Conservation (phyloP, 257 asterid genomes). For the Fraxinus quadrangulata region DNA sequence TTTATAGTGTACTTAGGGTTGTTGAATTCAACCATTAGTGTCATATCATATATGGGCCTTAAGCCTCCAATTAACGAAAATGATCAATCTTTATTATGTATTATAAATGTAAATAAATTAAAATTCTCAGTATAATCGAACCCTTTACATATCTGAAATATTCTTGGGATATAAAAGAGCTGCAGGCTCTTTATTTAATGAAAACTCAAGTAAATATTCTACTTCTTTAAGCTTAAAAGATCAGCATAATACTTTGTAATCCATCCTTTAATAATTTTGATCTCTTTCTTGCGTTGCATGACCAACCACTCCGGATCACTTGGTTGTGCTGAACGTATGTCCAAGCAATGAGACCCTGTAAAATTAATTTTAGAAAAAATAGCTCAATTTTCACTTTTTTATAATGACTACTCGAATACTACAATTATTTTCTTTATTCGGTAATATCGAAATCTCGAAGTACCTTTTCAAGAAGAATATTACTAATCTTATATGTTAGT, state of each 20-base stretch:
- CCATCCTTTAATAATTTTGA: conserved; percentile 31
- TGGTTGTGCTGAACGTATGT: conserved; percentile 33
- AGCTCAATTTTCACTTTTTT: not conserved
- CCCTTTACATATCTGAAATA: no score
- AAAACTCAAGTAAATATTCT: not conserved
- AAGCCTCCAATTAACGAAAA: no score
- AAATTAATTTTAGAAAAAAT: no score
- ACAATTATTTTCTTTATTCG: not conserved
- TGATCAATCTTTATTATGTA: not conserved
- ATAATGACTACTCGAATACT: not conserved
- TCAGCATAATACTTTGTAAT: conserved; percentile 33
- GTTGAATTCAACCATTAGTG: no score
- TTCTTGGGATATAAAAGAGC: not conserved
- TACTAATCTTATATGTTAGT: no score
- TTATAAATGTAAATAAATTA: not conserved
- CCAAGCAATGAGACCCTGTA: conserved; percentile 72
- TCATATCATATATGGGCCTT: no score
- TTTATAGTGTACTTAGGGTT: no score
- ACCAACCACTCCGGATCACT: conserved; percentile 66
- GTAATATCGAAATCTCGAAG: no score
- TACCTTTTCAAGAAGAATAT: no score
- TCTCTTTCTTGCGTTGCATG: conserved; percentile 47
- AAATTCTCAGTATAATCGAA: no score
- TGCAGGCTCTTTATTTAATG: not conserved
- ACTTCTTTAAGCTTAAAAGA: conserved; percentile 3